A percentile compares a stretch with the other conserved stretches of the same genome.
Conservation (phyloP, 169 alveolate species). For the Neospora caninum region DNA sequence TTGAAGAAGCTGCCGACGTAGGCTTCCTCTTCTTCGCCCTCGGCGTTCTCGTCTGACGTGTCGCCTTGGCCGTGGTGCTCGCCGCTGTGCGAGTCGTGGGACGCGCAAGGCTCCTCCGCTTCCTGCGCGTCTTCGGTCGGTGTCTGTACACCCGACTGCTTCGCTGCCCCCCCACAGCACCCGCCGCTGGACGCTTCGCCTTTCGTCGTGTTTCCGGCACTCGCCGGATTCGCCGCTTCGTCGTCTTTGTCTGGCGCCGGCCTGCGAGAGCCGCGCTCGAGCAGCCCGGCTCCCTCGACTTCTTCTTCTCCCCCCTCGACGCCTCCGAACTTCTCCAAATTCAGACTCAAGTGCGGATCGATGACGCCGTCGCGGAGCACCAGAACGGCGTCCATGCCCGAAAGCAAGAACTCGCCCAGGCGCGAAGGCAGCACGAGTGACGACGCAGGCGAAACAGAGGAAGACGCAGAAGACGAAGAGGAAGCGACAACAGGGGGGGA, state of each 20-base stretch:
- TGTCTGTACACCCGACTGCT: background rate
- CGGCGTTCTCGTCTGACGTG: background rate
- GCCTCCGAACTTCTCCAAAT: background rate
- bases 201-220: background rate
- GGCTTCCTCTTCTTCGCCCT: constrained; percentile 66
- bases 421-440: background rate
- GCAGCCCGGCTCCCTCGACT: constrained; percentile 48
- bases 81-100: background rate
- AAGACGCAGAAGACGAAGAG: background rate
- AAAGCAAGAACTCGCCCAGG: constrained; percentile 45
- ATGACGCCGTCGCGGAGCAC: constrained; percentile 66
- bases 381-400: constrained; percentile 41
- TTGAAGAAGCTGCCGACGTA: constrained; percentile 71
- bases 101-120: background rate
- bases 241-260: background rate
- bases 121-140: background rate
- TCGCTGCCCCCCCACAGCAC: constrained; percentile 14
- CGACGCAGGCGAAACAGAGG: background rate
- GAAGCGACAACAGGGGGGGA: background rate
- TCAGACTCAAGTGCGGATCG: constrained; percentile 42
- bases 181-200: background rate
- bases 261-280: constrained; percentile 16
- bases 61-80: background rate
- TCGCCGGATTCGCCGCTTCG: background rate
- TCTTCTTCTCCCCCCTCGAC: constrained; percentile 42